Base-by-base conservation (phyloP, 2,329 filamentous ascomycete genomes). In the Alternaria brassicae region DNA sequence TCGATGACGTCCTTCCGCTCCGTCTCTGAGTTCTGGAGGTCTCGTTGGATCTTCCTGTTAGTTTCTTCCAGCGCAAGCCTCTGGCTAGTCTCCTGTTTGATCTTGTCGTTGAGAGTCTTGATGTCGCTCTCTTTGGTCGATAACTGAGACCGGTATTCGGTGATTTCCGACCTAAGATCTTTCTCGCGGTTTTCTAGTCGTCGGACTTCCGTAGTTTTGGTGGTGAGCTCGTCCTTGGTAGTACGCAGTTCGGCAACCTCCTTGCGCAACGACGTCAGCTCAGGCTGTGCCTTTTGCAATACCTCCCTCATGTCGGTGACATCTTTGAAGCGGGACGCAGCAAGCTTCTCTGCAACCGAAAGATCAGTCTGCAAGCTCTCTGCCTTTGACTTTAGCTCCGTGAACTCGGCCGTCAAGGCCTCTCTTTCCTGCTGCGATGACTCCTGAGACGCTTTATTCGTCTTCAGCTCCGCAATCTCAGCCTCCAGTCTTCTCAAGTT, bases 321-420 rank as follows among this genome's bases (percentile, higher is more conserved):
- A 60, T 98, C 93, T 76, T 93, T 96, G 81, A 93, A 98, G 28
- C 95, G 86, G 15, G 87, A 90, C 61, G 96, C 89, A 0, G 95
- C 92, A 12, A 98, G 85, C 77, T 96, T 88, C 74, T 97, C 89
- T 0, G 93, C 90, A 2, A 93, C 93, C 2, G 88, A 90, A 3
- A 98, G 84, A 72, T 99, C 94, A 0, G 90, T 91, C 72, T 96
- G 89, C 17, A 97, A 78, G 0, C 86, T 85, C 2, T 86, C 82
- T 0, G 89, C 86, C 75, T 89, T 92, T 19, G 83, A 79, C 77
- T 91, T 92, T 34, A 96, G 82, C 40, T 88, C 88, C 40, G 93
- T 85, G 60, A 91, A 87, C 55, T 93, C 89, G 3, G 79, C 79
- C 52, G 86, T 84, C 7, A 93, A 72, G 59, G 85, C 84, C 47